Conservation (phyloP, 2,329 filamentous ascomycete species). For the Cercospora sesami region DNA sequence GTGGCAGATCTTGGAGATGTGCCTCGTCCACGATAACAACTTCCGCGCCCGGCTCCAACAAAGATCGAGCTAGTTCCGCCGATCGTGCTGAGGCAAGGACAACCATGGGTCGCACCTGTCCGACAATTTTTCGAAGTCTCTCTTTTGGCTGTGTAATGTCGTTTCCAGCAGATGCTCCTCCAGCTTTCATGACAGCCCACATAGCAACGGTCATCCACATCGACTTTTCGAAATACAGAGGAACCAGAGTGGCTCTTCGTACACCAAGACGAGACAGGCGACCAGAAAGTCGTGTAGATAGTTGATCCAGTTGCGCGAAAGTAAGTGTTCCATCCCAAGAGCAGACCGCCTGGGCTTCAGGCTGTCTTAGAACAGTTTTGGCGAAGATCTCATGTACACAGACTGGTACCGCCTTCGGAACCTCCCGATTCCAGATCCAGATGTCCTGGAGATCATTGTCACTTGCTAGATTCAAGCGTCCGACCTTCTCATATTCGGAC, state of each 20-base stretch:
- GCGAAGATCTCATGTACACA: background rate
- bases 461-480: background rate
- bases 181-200: constrained; percentile 43
- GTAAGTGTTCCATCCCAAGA: background rate
- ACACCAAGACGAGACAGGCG: background rate
- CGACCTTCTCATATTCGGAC: background rate
- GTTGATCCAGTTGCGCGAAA: background rate
- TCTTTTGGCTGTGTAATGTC: constrained; percentile 35
- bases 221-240: constrained; percentile 24
- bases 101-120: background rate
- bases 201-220: constrained; percentile 40
- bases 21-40: background rate
- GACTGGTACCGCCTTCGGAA: background rate
- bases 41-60: background rate
- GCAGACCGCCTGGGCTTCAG: background rate
- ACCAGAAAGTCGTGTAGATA: background rate
- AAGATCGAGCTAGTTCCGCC: background rate
- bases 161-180: constrained; percentile 41
- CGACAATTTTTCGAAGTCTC: background rate
- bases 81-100: background rate
- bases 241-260: background rate
- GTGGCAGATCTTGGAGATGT: background rate
- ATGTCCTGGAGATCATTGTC: background rate
- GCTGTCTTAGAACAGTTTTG: background rate
- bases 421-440: background rate